Conservation (phyloP, 2,329 filamentous ascomycete genomes). For the Bipolaris oryzae region DNA sequence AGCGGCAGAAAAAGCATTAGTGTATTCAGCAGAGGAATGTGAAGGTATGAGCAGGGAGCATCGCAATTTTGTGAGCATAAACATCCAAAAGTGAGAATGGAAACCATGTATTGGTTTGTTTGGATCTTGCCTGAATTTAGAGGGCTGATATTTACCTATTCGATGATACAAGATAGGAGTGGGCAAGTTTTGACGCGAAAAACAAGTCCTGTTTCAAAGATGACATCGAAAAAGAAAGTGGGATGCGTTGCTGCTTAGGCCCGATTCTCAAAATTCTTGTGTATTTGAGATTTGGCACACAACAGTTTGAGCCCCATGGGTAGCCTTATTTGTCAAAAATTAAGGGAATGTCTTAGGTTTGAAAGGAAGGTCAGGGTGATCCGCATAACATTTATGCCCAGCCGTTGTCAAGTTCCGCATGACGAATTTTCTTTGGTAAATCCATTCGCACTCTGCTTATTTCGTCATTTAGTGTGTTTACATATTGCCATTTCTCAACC, state of each 20-base stretch:
- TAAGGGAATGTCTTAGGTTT: background rate
- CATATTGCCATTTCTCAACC: background rate
- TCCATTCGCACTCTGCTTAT: background rate
- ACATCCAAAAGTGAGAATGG: no score
- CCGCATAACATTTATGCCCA: no score
- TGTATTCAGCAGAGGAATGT: no score
- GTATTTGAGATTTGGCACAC: background rate
- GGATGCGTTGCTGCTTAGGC: background rate
- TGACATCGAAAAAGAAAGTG: background rate
- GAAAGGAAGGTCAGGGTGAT: background rate
- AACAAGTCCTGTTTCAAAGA: background rate
- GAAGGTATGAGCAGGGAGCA: no score
- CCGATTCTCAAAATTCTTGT: background rate
- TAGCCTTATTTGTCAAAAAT: background rate
- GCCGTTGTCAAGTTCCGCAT: no score
- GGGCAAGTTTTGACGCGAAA: background rate
- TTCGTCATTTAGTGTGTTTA: background rate
- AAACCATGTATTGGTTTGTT: background rate
- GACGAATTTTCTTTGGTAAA: background rate
- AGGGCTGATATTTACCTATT: no score
- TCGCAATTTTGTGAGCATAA: background rate
- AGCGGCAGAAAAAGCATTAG: no score
- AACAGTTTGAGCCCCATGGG: background rate
- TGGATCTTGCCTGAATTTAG: background rate
- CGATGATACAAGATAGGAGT: background rate